phyloP scores from a whole-genome alignment of 768 basidiomycete genomes.

The Kwoniella newhampshirensis region DNA sequence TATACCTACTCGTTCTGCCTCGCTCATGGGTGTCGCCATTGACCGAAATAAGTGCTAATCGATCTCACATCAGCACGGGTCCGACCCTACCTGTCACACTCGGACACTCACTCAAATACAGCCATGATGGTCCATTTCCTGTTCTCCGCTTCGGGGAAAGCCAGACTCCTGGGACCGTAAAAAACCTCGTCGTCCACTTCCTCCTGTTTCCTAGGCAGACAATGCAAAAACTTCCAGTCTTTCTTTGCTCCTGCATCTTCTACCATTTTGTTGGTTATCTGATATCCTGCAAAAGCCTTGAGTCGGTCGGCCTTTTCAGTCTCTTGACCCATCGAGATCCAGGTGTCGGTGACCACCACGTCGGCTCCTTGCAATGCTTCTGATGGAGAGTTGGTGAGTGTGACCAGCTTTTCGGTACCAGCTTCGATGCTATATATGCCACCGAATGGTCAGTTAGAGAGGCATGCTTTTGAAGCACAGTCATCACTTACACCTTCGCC shows the following conservation, averaged over 20 bases:
- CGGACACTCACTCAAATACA: constrained; percentile 60
- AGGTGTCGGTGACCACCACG: constrained; percentile 96
- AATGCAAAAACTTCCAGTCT: constrained; percentile 94
- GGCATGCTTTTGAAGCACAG: neutral
- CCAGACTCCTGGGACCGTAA: constrained; percentile 85
- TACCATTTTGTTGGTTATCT: constrained; percentile 87
- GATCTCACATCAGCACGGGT: neutral
- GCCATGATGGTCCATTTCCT: constrained; percentile 97
- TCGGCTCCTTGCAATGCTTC: constrained; percentile 88
- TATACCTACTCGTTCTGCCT: no score
- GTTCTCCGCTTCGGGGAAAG: constrained; percentile 93
- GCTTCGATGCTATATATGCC: constrained; percentile 34
- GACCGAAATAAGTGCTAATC: neutral
- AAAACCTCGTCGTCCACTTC: constrained; percentile 99
- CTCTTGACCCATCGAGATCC: constrained; percentile 99
- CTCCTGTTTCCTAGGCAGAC: constrained; percentile 84
- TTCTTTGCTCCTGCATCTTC: constrained; percentile 74
- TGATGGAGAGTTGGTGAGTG: constrained; percentile 59
- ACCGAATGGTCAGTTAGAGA: neutral
- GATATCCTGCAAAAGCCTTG: constrained; percentile 85
- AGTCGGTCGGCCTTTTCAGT: constrained; percentile 84
- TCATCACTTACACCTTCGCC: constrained; percentile 66
- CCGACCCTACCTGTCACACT: neutral
- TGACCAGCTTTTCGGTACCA: constrained; percentile 40
- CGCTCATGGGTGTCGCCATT: neutral